Evolutionary conservation across 2,329 filamentous ascomycete species (phyloP), one percentile per base, ranked within the genome.

Genomic region (Atkinsonella hypoxylon): DNA sequence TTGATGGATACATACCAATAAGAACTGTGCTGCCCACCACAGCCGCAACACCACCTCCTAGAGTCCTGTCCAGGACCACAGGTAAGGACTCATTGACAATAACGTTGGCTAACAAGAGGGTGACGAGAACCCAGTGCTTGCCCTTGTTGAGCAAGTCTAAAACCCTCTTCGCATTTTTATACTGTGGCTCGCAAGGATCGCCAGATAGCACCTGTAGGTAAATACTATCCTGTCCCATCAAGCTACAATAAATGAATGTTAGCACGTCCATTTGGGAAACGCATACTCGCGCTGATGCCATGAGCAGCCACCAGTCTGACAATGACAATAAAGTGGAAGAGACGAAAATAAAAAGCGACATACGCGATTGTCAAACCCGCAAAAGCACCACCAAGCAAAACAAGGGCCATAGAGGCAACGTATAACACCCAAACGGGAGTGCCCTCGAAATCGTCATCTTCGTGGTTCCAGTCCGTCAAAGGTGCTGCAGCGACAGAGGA

Each of bases 91-190:
- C 93, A 67, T 98, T 97, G 57, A 94, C 95, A 61, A 98, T 94
- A 63, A 98, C 93, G 66, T 98, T 98, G 66, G 89, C 89, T 51
- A 98, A 74, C 8, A 98, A 78, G 26, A 98, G 72, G 2, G 93
- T 97, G 49, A 98, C 93, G 51, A 98, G 74, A 18, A 98, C 91
- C 93, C 93, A 98, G 68, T 98, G 93, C 67, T 98, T 98, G 60
- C 93, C 93, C 60, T 80, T 85, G 56, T 88, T 82, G 51, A 98
- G 71, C 30, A 98, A 73, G 42, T 81, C 76, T 58, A 93, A 76
- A 11, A 98, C 93, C 56, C 81, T 84, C 51, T 78, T 79, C 0
- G 93, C 93, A 63, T 96, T 89, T 63, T 82, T 88, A 62, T 83
- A 84, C 69, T 97, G 91, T n/a, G 82, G 75, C 50, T 85, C 89